These are phyloP conservation scores for Tanozyma kutaoensis DNA, from an alignment of 805 yeast species.

Conservation along the genomic window DNA sequence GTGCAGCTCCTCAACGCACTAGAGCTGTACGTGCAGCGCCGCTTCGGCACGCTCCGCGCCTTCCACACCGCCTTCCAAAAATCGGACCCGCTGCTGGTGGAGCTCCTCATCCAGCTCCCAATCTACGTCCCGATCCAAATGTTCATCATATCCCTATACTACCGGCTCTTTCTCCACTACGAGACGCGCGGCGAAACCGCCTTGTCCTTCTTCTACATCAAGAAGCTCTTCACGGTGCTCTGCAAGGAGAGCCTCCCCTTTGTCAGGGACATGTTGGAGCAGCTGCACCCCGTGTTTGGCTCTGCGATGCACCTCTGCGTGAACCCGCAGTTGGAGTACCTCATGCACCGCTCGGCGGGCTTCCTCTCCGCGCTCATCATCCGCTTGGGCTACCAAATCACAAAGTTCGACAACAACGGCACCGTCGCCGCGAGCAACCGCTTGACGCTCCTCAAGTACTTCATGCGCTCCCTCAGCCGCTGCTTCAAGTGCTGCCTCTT, in stretches of 20 bases:
- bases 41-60: slow-evolving; percentile 1
- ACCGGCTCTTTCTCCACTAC: slow-evolving; percentile 6
- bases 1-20: slow-evolving; percentile 3
- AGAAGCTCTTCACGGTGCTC: slow-evolving; percentile 3
- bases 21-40: slow-evolving; percentile 1
- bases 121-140: slow-evolving; percentile 3
- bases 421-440: neutral
- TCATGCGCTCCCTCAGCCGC: slow-evolving; percentile 2
- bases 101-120: slow-evolving; percentile 1
- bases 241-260: slow-evolving; percentile 5
- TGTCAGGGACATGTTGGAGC: slow-evolving; percentile 2
- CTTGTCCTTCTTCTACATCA: slow-evolving; percentile 6
- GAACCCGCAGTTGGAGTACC: slow-evolving; percentile 4
- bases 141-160: slow-evolving; percentile 4
- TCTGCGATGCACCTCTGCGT: slow-evolving; percentile 4
- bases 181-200: slow-evolving; percentile 2
- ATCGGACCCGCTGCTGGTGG: neutral
- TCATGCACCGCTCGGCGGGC: slow-evolving; percentile 5
- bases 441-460: neutral
- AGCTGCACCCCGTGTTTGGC: slow-evolving; percentile 2
- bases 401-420: neutral
- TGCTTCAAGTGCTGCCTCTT: slow-evolving; percentile 3
- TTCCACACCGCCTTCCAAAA: slow-evolving; percentile 1
- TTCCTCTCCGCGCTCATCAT: slow-evolving; percentile 2
- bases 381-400: slow-evolving; percentile 4